Base-by-base conservation (phyloP, 441 rosid species). In the Metrosideros polymorpha region DNA sequence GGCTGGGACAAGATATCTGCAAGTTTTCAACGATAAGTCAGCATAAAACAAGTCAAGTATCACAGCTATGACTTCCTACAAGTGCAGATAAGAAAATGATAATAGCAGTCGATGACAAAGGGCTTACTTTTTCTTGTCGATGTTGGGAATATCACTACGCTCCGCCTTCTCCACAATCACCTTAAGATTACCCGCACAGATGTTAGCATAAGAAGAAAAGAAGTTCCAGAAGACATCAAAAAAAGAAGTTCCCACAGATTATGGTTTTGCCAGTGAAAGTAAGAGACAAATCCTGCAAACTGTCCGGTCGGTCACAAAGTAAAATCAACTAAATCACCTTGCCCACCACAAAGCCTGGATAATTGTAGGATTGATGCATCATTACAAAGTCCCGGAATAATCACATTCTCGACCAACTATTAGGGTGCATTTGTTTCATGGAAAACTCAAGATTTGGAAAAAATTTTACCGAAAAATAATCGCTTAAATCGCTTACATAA, bases 1-100 rank as follows among this genome's bases (percentile, higher is more conserved):
- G 13, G 85, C 85, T 14, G 85, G 85, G 79, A 84, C 85, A 84
- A 84, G 85, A 49, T 59, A 84, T 61, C 85, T 84, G n/a, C 47
- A 39, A 10, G 79, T 71, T 71, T 39, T 39, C 79, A 22, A 39
- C 79, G 35, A 2, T 22, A 9, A 66, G 79, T 35, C 79, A 32
- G 77, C 5, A 35, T 9, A 32, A 5, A 66, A 35, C 2, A 19
- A 66, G 47, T 22, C 15, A 3, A 39, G n/a, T 22, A 71, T 35
- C 0, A 5, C 47, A 39, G 5, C 79, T 25, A 71, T 39, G 47
- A 6, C 47, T 1, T 71, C 79, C 47, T 39, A 39, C 49, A 0
- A 71, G n/a, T 39, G 79, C 47, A 71, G 47, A 39, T 22, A 71
- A 10, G n/a, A 39, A 35, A 71, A 71, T 71, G n/a, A 22, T 10